Evolutionary conservation across 306 rosid genomes (phyloP), one percentile per base, ranked within the genome.

Genomic region (Lathyrus tuberosus): DNA sequence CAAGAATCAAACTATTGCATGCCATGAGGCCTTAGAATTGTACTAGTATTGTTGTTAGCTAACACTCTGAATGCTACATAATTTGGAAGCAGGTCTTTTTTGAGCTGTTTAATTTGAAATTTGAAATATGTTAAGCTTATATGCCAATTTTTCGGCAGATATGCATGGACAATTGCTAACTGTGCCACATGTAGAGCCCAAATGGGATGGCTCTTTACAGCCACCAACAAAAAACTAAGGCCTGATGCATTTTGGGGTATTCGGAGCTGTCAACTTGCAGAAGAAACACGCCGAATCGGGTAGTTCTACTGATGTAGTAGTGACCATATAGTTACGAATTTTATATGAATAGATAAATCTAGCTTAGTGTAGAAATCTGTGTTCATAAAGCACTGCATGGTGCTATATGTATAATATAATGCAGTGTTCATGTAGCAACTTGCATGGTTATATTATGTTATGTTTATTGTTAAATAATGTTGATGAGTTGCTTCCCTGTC

Each of bases 201-300:
- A 53, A 72, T 94, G 85, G 98, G 98, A 38, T 94, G 98, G 97
- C 94, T 83, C 56, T 94, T 87, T 65, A 86, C 97, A 7, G 89
- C 97, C 73, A 88, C 89, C 18, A 83, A 75, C 65, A 78, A 60
- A 79, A 85, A 77, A 48, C 76, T 94, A 81, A 94, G 69, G 80
- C 98, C 98, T 6, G 78, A 60, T 53, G 66, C 82, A 14, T 94
- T 94, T 74, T 94, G 97, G 98, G 98, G 92, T 64, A 85, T 94
- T 63, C 85, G 96, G 40, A 81, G 89, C 69, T 81, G 89, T 65
- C 86, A 90, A 81, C 82, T 94, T 74, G 91, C 91, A 9, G 92
- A 88, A 64, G 87, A 77, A 67, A 77, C 76, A 48, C 73, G 60
- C 63, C 16, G 13, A 52, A 44, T 59, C 64, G 58, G 38, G 59